Conservation (phyloP, 345 rosid genomes). For the Eucalyptus regnans region DNA sequence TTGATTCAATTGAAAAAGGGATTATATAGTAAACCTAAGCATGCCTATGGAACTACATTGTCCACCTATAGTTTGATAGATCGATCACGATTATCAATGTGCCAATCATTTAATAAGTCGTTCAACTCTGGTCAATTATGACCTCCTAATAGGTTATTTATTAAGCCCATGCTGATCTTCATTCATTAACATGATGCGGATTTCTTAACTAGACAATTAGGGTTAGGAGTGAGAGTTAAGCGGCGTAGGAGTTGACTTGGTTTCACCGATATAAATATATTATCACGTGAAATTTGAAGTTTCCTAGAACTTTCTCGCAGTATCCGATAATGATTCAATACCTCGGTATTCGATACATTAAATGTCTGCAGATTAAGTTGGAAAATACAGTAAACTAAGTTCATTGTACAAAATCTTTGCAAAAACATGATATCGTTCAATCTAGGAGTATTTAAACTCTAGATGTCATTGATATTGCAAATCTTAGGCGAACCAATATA, state of each 20-base stretch:
- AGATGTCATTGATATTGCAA: not conserved
- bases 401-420: not conserved
- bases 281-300: not conserved
- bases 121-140: not conserved
- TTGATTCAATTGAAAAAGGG: not conserved
- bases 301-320: not conserved
- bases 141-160: not conserved
- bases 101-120: not conserved
- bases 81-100: not conserved
- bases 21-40: not conserved
- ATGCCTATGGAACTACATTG: not conserved
- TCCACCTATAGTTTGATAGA: not conserved
- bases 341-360: not conserved
- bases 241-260: not conserved
- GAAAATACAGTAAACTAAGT: not conserved
- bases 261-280: not conserved
- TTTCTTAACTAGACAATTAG: not conserved
- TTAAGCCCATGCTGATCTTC: not conserved
- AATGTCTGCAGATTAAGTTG: not conserved
- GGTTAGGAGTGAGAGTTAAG: not conserved
- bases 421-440: not conserved
- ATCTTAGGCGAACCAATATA: not conserved
- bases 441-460: not conserved
- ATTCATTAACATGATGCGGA: not conserved
- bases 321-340: not conserved